Evolutionary conservation across 1,284 basidiomycete genomes (phyloP).

Genomic region (Sanghuangporus baumii): DNA sequence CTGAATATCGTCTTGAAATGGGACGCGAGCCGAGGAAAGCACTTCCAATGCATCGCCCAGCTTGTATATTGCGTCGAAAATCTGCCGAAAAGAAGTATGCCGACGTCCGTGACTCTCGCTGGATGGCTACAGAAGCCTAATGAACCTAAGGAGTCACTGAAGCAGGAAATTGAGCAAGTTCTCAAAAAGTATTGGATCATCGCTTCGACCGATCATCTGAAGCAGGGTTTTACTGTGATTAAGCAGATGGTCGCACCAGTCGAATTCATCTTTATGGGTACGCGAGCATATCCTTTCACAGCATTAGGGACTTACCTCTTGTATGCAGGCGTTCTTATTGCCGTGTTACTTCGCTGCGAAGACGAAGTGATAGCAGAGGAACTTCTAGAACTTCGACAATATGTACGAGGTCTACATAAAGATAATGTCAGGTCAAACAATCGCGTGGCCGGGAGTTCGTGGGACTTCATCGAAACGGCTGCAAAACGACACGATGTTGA

Average conservation of each 20-base stretch:
- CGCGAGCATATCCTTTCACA: not conserved
- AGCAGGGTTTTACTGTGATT: conserved; percentile 45
- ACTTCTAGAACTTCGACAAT: conserved; percentile 45
- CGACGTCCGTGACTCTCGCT: conserved; percentile 49
- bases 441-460: conserved; percentile 46
- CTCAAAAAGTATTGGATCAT: conserved; percentile 49
- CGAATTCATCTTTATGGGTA: conserved; percentile 66
- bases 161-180: conserved; percentile 41
- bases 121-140: conserved; percentile 49
- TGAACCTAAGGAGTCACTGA: conserved; percentile 40
- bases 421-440: conserved; percentile 55
- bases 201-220: conserved; percentile 35
- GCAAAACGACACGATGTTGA: not conserved
- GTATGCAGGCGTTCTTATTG: conserved; percentile 37
- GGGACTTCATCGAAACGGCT: conserved; percentile 41
- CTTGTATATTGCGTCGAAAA: conserved; percentile 59
- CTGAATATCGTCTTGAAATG: conserved; percentile 48
- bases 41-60: conserved; percentile 65
- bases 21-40: conserved; percentile 57
- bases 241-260: conserved; percentile 53
- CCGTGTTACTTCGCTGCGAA: conserved; percentile 32
- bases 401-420: conserved; percentile 44
- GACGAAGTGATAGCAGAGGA: conserved; percentile 43
- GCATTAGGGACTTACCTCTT: not conserved
- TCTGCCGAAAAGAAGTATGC: conserved; percentile 41